Evolutionary conservation across 371 early-diverging fungal genomes (phyloP), one percentile per base, ranked within the genome.

Genomic region (Fennellomyces sp.): DNA sequence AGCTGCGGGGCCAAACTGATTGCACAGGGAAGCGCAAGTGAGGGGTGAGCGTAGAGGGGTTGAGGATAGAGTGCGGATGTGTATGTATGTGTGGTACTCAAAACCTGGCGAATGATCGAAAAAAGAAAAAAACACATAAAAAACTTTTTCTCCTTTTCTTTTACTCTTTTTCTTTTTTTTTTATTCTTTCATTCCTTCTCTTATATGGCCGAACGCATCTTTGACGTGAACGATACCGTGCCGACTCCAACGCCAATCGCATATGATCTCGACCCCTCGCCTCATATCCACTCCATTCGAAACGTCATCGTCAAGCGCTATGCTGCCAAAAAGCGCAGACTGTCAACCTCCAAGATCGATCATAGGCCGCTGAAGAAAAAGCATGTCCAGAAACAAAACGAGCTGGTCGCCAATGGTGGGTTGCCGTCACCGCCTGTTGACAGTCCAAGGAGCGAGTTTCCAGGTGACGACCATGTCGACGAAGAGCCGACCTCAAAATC

Each of bases 401-500:
- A 54, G 35, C 39, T 25, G 31, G 13, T 47, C n/a, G 27, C 19
- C 29, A 23, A 30, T 28, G 53, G 59, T 38, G 64, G 64, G 13
- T 29, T 64, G 31, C 64, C 64, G 4, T 58, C 59, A 17, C 64
- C 64, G 4, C 64, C 64, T 52, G 55, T 59, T 15, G 64, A 64
- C 21, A 58, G 47, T 47, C 54, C 64, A 31, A 6, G 19, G 39
- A 25, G 39, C 23, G 31, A 54, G n/a, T 42, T 42, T 42, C 45
- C 45, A 23, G 21, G 25, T 23, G 21, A 5, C 3, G 23, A 19
- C 23, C 23, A 38, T 38, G 17, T 21, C 15, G 23, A 23, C 11
- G 3, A n/a, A 19, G 33, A 51, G 11, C n/a, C 52, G 19, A 52
- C 5, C 33, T 13, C 23, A 42, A 33, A 30, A 53, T 11, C 25